Evolutionary conservation across 2,329 filamentous ascomycete genomes (phyloP), one percentile per base, ranked within the genome.

Genomic region (Fusarium sp.): DNA sequence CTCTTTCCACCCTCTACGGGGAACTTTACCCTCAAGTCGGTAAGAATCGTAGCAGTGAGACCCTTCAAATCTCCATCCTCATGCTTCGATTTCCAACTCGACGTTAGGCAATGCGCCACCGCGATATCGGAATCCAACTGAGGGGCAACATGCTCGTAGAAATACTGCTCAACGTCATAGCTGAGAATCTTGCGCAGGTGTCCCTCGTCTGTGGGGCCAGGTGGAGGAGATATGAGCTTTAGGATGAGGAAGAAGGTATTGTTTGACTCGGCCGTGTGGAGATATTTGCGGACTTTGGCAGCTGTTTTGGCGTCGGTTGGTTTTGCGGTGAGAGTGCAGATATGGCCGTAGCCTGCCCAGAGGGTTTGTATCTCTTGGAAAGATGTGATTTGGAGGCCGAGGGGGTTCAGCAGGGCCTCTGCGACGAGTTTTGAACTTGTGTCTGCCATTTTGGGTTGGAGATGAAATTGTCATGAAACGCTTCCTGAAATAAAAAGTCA

Each of bases 131-230:
- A 72, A 0, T 78, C 73, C 3, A 92, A 75, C 1, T 73, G 74
- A 0, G 87, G 85, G 0, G 86, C 87, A 13, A 92, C 76, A 4
- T 84, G 75, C 3, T 79, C 80, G 74, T 92, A 92, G 68, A 92
- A 92, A 68, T 85, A 85, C 71, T 90, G 88, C 76, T 92, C 90
- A 6, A 91, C 87, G 44, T 89, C 83, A 68, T 92, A 92, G 73
- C 88, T 91, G 28, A 91, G 76, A 61, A 92, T 84, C 73, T 92
- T 92, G 9, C 90, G 84, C 1, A 88, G 70, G 67, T 92, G 89
- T 1, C 89, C 88, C 71, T 91, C 89, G 37, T 89, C 85, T 5
- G 78, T 70, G 1, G 54, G 44, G 0, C 53, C 64, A 29, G 61
- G 54, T 38, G 76, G 71, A 1, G 88, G 87, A 0, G 84, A 84